These are phyloP conservation scores for Diversispora epigaea DNA, from an alignment of 192 early-diverging fungal species.

Conservation along the genomic window DNA sequence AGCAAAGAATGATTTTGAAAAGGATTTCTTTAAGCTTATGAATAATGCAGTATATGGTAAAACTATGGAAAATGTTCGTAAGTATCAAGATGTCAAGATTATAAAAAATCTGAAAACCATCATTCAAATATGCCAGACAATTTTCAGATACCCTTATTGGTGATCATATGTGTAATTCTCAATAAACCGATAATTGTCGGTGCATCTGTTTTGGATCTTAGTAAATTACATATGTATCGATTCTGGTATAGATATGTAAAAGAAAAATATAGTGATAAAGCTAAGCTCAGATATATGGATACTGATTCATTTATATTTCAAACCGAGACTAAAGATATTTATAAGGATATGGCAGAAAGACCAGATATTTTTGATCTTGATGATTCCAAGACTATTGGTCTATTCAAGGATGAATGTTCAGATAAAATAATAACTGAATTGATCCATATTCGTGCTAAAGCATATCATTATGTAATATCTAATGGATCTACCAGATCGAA, in stretches of 20 bases:
- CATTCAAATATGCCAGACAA: not conserved
- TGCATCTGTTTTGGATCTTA: too few relatives aligned
- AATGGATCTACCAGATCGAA: not conserved
- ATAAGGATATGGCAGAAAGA: too few relatives aligned
- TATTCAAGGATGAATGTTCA: not conserved
- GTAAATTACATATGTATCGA: conserved; percentile 22
- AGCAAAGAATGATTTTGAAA: conserved; percentile 13
- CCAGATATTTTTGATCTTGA: too few relatives aligned
- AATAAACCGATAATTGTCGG: not conserved
- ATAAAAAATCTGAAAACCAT: conserved; percentile 8
- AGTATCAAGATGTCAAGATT: not conserved
- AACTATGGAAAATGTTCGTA: too few relatives aligned
- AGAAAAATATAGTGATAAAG: conserved; percentile 12
- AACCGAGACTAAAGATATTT: too few relatives aligned
- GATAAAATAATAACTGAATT: not conserved
- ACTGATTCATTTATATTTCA: not conserved
- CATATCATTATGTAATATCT: not conserved
- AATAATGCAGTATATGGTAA: too few relatives aligned
- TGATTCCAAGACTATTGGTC: not conserved
- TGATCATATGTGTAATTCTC: too few relatives aligned
- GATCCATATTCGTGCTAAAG: not conserved
- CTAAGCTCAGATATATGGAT: conserved; percentile 8
- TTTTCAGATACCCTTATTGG: too few relatives aligned
- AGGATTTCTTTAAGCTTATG: too few relatives aligned
- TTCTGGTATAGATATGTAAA: conserved; percentile 29